These are phyloP conservation scores for Stellera chamaejasme DNA, from an alignment of 345 rosid genomes.

Conservation along the genomic window DNA sequence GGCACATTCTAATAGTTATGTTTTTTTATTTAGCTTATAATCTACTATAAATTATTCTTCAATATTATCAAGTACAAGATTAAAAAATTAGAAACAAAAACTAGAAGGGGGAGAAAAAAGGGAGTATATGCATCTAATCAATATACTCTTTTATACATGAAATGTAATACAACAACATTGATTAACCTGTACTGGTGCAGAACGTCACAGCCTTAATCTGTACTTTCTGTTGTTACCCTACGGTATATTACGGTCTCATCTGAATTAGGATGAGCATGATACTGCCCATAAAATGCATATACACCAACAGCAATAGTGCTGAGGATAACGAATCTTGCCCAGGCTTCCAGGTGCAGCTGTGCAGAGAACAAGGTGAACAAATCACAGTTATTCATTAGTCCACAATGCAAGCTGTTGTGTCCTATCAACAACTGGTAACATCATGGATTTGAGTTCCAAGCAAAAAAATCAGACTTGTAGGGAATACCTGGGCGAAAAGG, in stretches of 20 bases:
- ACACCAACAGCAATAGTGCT: constrained; percentile 47
- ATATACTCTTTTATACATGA: no score
- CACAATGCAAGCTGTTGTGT: no score
- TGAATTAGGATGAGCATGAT: constrained; percentile 56
- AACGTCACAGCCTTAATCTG: neutral
- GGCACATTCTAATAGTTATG: no score
- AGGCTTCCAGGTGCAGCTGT: constrained; percentile 92
- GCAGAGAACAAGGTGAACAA: constrained; percentile 5
- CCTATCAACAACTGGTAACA: no score
- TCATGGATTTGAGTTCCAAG: neutral
- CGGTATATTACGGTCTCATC: constrained; percentile 44
- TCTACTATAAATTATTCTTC: no score
- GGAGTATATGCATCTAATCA: no score
- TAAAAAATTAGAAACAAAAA: no score
- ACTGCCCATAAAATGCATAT: constrained; percentile 82
- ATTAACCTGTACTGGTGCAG: neutral
- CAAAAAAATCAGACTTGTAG: neutral
- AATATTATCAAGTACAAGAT: no score
- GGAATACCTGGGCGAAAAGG: constrained; percentile 86
- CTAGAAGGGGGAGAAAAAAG: no score
- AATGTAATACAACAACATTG: no score
- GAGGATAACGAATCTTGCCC: constrained; percentile 75
- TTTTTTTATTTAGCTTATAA: no score
- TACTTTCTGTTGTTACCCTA: constrained; percentile 42
- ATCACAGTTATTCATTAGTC: constrained; percentile 4